These are phyloP conservation scores for Wickerhamomyces bisporus DNA, from an alignment of 805 yeast genomes.

Conservation along the genomic window DNA sequence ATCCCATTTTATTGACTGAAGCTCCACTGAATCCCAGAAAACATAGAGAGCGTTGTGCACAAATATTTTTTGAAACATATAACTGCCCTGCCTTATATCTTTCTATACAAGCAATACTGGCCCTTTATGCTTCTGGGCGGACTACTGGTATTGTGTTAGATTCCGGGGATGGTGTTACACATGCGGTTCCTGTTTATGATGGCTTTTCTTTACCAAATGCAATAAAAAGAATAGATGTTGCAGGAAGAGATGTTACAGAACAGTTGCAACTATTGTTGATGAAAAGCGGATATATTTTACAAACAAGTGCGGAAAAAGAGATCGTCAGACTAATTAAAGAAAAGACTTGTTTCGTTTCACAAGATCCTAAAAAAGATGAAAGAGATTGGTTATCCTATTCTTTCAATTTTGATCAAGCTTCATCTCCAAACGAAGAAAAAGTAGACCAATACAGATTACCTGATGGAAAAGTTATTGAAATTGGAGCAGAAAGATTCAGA, in stretches of 20 bases:
- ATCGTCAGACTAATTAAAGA: conserved; percentile 78
- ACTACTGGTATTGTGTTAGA: conserved; percentile 90
- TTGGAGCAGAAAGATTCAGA: conserved; percentile 67
- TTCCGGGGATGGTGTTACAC: conserved; percentile 91
- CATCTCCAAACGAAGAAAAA: conserved; percentile 9
- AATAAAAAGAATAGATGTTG: conserved; percentile 69
- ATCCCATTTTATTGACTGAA: conserved; percentile 83
- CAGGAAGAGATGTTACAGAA: conserved; percentile 83
- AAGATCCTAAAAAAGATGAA: conserved; percentile 54
- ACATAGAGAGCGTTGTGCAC: conserved; percentile 87
- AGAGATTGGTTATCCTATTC: conserved; percentile 30
- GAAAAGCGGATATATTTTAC: conserved; percentile 59
- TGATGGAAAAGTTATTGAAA: conserved; percentile 66
- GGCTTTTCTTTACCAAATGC: conserved; percentile 79
- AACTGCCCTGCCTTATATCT: conserved; percentile 88
- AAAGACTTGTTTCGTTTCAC: conserved; percentile 58
- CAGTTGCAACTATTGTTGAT: conserved; percentile 65
- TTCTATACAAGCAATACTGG: conserved; percentile 84
- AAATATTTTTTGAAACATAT: conserved; percentile 86
- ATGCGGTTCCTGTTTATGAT: conserved; percentile 83
- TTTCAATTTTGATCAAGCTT: conserved; percentile 8
- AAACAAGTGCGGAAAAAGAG: conserved; percentile 76
- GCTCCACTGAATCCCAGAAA: conserved; percentile 81
- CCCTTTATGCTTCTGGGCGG: conserved; percentile 82
- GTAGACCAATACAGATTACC: conserved; percentile 56